Conservation (phyloP, 352 stramenopile species). For the Globisporangium cystogenes region DNA sequence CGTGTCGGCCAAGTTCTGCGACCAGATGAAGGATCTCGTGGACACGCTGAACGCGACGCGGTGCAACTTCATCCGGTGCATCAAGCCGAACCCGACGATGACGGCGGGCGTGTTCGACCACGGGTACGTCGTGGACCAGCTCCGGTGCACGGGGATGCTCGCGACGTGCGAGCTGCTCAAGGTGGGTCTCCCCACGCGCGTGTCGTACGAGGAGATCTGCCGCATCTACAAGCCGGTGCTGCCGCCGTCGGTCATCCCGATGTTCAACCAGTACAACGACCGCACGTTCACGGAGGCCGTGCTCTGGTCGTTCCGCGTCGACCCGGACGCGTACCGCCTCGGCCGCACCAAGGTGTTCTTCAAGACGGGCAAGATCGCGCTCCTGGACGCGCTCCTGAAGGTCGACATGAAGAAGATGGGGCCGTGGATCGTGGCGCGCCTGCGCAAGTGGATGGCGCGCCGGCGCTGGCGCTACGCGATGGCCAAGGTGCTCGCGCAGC, state of each 20-base stretch:
- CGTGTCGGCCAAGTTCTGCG: slow-evolving; percentile 81
- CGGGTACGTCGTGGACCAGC: slow-evolving; percentile 85
- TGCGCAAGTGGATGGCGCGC: slow-evolving; percentile 82
- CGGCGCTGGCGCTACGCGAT: slow-evolving; percentile 80
- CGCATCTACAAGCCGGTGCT: slow-evolving; percentile 83
- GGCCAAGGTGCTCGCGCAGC: slow-evolving; percentile 81
- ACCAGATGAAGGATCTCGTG: slow-evolving; percentile 85
- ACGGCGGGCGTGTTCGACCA: slow-evolving; percentile 78
- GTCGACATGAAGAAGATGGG: slow-evolving; percentile 90
- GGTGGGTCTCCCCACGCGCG: slow-evolving; percentile 84
- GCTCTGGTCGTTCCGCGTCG: slow-evolving; percentile 88
- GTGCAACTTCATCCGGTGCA: slow-evolving; percentile 88
- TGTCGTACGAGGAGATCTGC: slow-evolving; percentile 88
- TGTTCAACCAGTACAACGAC: slow-evolving; percentile 81
- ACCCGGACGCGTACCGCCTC: slow-evolving; percentile 80
- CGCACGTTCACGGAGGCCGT: slow-evolving; percentile 86
- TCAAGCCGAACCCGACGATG: slow-evolving; percentile 90
- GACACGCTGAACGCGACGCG: slow-evolving; percentile 81
- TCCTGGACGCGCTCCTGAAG: slow-evolving; percentile 83
- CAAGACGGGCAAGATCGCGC: slow-evolving; percentile 88
- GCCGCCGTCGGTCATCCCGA: slow-evolving; percentile 62
- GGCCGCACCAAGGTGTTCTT: slow-evolving; percentile 91
- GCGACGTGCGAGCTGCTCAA: slow-evolving; percentile 91
- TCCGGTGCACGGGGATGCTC: slow-evolving; percentile 87
- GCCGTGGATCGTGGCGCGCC: slow-evolving; percentile 75